Evolutionary conservation across 148 eudicot species (phyloP), one percentile per base, ranked within the genome.

Genomic region (Selenicereus undatus): DNA sequence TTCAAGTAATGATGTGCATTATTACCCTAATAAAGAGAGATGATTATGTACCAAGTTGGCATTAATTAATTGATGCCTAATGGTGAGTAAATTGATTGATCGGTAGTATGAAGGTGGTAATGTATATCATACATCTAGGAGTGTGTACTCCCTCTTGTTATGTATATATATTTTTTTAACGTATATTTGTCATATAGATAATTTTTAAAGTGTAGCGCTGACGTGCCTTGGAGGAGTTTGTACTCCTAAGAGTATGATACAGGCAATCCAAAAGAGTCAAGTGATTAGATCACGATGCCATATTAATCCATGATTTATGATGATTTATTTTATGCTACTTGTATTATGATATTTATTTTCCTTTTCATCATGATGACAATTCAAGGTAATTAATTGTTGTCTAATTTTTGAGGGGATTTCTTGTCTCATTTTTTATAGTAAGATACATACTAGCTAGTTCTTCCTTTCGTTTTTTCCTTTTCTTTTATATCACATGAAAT

Each of bases 11-110:
- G 56, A 73, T 73, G 76, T 45, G 30, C 20, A 72, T 18, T 22
- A n/a, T 42, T n/a, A 20, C n/a, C 27, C 27, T 16, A 5, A 71
- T 35, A 14, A 71, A 69, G 17, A 73, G 76, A 66, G 35, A 66
- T 27, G 11, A 66, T 66, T 26, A 66, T 72, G 27, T 72, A 45
- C 29, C 76, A 73, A 73, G 20, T 73, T 73, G 76, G 27, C 76
- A 43, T 11, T 73, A 21, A 3, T 73, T 72, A 72, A 39, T 72
- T 20, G 42, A 39, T 4, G 43, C 43, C 43, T 26, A 27, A n/a
- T 66, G 17, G 32, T 45, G 56, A 26, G 13, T 66, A 73, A 73
- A 43, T 45, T 73, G 58, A 73, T 73, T 48, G 71, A 14, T 66
- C 11, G 69, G 21, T 48, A 35, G 45, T 32, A 71, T 71, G 35